Evolutionary conservation across 2,329 filamentous ascomycete genomes (phyloP).

Genomic region (Sclerotinia glacialis): DNA sequence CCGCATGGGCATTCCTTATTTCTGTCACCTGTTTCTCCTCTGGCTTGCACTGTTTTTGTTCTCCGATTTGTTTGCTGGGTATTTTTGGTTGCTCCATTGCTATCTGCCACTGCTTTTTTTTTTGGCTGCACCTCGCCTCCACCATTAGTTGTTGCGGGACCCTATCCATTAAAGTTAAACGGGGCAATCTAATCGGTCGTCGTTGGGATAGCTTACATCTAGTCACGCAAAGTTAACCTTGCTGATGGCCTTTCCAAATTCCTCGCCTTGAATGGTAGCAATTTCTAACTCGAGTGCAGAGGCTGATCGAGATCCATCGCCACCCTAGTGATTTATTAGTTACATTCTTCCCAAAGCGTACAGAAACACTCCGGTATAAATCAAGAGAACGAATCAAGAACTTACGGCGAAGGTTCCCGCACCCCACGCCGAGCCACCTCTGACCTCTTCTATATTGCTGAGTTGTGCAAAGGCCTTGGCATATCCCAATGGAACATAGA

Average conservation of each 20-base stretch:
- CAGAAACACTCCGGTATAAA: background rate
- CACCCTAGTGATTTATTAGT: constrained; percentile 42
- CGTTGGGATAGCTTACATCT: constrained; percentile 45
- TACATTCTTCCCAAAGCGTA: background rate
- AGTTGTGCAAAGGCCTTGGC: constrained; percentile 71
- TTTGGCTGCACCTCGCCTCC: constrained; percentile 24
- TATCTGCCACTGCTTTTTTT: constrained; percentile 34
- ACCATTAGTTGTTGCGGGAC: constrained; percentile 40
- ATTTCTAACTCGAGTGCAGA: constrained; percentile 70
- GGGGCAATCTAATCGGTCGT: background rate
- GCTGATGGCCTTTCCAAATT: constrained; percentile 73
- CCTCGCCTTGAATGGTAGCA: constrained; percentile 78
- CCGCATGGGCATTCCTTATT: constrained; percentile 71
- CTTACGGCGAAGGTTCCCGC: constrained; percentile 82
- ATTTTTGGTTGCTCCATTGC: constrained; percentile 28
- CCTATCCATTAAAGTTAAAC: constrained; percentile 35
- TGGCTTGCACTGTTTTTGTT: constrained; percentile 37
- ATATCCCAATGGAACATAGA: constrained; percentile 95
- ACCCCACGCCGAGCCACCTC: constrained; percentile 88
- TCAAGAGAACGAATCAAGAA: constrained; percentile 13
- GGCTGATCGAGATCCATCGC: constrained; percentile 83
- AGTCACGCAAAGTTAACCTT: constrained; percentile 77
- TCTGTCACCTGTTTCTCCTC: constrained; percentile 36
- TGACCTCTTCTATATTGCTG: constrained; percentile 71
- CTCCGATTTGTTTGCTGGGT: constrained; percentile 30